Evolutionary conservation across 306 rosid species (phyloP).

Genomic region (Prunus armeniaca): DNA sequence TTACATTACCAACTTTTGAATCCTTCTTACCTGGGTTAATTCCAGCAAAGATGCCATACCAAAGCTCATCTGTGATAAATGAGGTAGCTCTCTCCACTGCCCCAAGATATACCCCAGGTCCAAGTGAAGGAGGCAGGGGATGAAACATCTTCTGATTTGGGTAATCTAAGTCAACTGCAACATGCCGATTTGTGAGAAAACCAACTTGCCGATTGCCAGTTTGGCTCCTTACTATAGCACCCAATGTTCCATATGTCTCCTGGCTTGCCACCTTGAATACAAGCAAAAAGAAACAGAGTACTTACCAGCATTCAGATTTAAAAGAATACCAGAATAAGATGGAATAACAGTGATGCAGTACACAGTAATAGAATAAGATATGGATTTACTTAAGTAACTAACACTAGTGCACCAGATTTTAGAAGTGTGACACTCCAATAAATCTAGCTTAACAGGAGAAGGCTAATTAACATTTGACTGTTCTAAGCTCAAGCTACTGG

Average conservation of each 20-base stretch:
- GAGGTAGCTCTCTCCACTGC: constrained; percentile 99
- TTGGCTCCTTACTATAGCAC: constrained; percentile 96
- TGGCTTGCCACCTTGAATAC: constrained; percentile 84
- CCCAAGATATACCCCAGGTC: constrained; percentile 99
- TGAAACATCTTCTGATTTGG: constrained; percentile 99
- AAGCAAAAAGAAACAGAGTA: constrained; percentile 13
- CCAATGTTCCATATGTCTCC: constrained; percentile 97
- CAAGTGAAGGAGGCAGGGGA: constrained; percentile 95
- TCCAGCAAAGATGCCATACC: constrained; percentile 99
- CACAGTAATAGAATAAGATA: constrained; percentile 1
- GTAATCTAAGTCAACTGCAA: constrained; percentile 93
- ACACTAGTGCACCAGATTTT: background rate
- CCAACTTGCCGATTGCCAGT: constrained; percentile 94
- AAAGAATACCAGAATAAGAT: background rate
- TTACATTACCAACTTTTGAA: background rate
- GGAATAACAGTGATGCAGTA: background rate
- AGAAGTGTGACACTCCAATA: background rate
- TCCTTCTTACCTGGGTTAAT: constrained; percentile 85
- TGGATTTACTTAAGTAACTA: background rate
- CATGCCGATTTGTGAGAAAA: constrained; percentile 97
- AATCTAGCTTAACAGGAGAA: background rate
- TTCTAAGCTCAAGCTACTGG: background rate
- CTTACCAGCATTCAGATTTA: background rate
- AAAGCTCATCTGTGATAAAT: constrained; percentile 93
- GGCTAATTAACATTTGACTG: background rate